phyloP scores from a whole-genome alignment of 768 basidiomycete species.

The Termitomyces sp. region DNA sequence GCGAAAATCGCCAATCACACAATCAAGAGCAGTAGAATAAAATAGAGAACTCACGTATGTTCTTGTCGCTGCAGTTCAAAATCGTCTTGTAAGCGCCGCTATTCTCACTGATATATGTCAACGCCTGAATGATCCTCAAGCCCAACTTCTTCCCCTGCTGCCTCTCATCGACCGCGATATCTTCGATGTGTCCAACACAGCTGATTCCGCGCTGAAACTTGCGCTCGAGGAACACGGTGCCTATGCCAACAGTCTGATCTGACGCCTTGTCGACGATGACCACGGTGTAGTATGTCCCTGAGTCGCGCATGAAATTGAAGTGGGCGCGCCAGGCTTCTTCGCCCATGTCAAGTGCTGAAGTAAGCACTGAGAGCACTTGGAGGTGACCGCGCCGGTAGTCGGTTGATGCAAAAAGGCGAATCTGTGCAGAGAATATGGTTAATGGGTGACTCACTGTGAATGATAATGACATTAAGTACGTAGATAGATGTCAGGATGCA shows the following conservation, averaged over 20 bases:
- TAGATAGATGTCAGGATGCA: conserved; percentile 35
- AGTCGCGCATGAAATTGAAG: conserved; percentile 52
- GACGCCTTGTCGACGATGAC: conserved; percentile 74
- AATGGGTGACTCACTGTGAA: neutral
- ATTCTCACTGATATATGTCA: conserved; percentile 79
- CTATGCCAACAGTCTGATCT: conserved; percentile 80
- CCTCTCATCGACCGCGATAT: conserved; percentile 86
- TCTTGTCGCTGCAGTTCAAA: conserved; percentile 51
- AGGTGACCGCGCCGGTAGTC: conserved; percentile 85
- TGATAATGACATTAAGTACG: neutral
- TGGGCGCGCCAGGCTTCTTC: conserved; percentile 57
- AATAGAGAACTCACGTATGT: conserved; percentile 68
- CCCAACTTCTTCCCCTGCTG: conserved; percentile 94
- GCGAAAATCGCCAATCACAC: neutral
- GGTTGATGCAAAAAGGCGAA: conserved; percentile 85
- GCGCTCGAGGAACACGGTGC: conserved; percentile 53
- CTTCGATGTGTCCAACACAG: conserved; percentile 68
- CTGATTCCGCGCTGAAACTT: conserved; percentile 90
- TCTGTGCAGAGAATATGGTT: conserved; percentile 33
- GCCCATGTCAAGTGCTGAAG: conserved; percentile 54
- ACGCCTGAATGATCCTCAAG: conserved; percentile 75
- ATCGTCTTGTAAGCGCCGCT: too few relatives aligned
- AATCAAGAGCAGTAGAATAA: neutral
- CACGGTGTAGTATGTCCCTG: conserved; percentile 73
- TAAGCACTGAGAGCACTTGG: conserved; percentile 71